Evolutionary conservation across 2,329 filamentous ascomycete species (phyloP).

Genomic region (Gyromitra esculenta): DNA sequence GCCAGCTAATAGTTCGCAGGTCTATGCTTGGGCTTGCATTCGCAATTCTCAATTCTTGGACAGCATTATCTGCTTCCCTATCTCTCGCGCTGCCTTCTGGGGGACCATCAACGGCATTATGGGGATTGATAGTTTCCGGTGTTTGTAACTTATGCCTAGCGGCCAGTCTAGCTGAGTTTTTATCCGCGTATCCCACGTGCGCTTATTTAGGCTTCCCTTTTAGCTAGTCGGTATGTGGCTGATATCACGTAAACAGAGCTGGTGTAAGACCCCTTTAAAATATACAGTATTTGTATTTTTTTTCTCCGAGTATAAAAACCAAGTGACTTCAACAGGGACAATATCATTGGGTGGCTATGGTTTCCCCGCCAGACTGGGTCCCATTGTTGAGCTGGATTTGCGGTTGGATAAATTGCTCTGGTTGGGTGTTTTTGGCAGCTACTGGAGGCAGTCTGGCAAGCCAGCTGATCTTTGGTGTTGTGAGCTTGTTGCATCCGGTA

Average conservation of each 20-base stretch:
- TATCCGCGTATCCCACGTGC: conserved; percentile 70
- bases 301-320: not conserved
- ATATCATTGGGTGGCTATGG: conserved; percentile 77
- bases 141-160: conserved; percentile 76
- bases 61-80: conserved; percentile 69
- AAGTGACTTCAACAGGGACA: conserved; percentile 62
- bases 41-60: conserved; percentile 73
- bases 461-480: conserved; percentile 73
- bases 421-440: conserved; percentile 75
- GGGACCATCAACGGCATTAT: conserved; percentile 75
- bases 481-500: conserved; percentile 69
- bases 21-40: conserved; percentile 72
- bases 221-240: conserved; percentile 2
- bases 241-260: conserved; percentile 35
- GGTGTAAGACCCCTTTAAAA: conserved; percentile 41
- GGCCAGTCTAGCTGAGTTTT: conserved; percentile 75
- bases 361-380: conserved; percentile 70
- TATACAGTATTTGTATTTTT: not conserved
- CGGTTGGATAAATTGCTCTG: conserved; percentile 77
- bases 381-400: conserved; percentile 74
- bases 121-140: conserved; percentile 73
- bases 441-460: conserved; percentile 74
- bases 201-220: conserved; percentile 50
- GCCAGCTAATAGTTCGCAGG: conserved; percentile 19
- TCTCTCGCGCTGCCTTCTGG: conserved; percentile 74